Percentiles rank a stretch among this genome's conserved stretches.
These are phyloP conservation scores for Phymatotrichopsis omnivora DNA, from an alignment of 2,329 filamentous ascomycete genomes.

Conservation along the genomic window DNA sequence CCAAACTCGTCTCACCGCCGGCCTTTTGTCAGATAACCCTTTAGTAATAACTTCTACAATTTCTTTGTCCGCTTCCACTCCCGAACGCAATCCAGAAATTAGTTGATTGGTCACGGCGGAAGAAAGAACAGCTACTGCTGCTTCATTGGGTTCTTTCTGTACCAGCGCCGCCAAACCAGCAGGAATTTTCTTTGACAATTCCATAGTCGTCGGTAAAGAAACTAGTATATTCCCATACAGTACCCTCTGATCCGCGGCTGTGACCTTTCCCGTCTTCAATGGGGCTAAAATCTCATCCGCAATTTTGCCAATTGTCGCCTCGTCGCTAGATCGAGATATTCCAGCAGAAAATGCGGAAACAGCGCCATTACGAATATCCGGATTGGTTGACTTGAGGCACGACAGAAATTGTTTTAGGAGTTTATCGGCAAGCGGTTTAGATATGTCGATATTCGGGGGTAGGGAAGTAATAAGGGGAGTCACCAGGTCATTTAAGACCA, in stretches of 20 bases:
- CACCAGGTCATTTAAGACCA: constrained; percentile 71
- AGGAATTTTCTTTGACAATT: constrained; percentile 56
- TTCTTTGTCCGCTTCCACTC: constrained; percentile 52
- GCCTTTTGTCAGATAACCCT: constrained; percentile 75
- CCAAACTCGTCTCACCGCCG: constrained; percentile 69
- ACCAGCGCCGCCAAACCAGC: constrained; percentile 57
- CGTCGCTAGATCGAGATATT: constrained; percentile 48
- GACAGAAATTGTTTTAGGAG: constrained; percentile 80
- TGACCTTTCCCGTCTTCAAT: constrained; percentile 72
- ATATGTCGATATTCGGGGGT: constrained; percentile 62
- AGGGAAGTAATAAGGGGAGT: constrained; percentile 62
- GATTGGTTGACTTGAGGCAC: constrained; percentile 84
- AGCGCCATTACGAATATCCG: constrained; percentile 63
- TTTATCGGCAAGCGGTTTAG: constrained; percentile 57
- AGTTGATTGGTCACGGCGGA: constrained; percentile 58
- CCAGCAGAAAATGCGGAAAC: constrained; percentile 62
- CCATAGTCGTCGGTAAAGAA: constrained; percentile 49
- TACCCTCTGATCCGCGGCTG: constrained; percentile 73
- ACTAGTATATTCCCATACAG: constrained; percentile 73
- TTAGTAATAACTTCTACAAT: constrained; percentile 65
- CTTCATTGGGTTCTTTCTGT: constrained; percentile 80
- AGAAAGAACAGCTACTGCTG: constrained; percentile 66
- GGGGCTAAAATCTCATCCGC: constrained; percentile 68
- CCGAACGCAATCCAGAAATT: constrained; percentile 51
- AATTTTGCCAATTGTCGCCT: constrained; percentile 52